These are phyloP conservation scores for Bertia moriformis DNA, from an alignment of 2,329 filamentous ascomycete genomes.

Conservation along the genomic window DNA sequence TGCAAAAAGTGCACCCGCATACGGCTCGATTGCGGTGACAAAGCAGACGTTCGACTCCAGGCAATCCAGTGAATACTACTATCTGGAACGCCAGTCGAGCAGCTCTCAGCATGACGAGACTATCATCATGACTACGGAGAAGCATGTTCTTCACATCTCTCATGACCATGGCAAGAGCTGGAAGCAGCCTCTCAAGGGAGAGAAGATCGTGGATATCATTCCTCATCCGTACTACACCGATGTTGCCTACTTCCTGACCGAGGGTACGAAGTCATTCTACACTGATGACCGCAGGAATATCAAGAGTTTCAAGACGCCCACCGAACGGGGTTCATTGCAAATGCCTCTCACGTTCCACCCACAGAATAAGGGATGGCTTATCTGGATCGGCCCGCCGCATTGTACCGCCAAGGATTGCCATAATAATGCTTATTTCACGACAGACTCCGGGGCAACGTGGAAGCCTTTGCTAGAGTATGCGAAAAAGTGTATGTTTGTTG, in stretches of 20 bases:
- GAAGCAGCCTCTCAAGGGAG: slow-evolving; percentile 46
- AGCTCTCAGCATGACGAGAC: slow-evolving; percentile 59
- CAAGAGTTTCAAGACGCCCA: slow-evolving; percentile 58
- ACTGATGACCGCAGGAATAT: slow-evolving; percentile 69
- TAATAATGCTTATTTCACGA: slow-evolving; percentile 60
- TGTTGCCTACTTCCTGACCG: slow-evolving; percentile 72
- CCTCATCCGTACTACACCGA: slow-evolving; percentile 74
- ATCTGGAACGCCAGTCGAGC: slow-evolving; percentile 63
- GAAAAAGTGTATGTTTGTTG: slow-evolving; percentile 73
- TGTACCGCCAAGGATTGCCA: slow-evolving; percentile 43
- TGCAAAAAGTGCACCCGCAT: slow-evolving; percentile 27
- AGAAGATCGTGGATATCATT: slow-evolving; percentile 56
- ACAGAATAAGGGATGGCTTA: slow-evolving; percentile 72
- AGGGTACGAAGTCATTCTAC: slow-evolving; percentile 54
- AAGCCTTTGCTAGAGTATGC: slow-evolving; percentile 59
- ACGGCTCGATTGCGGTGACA: slow-evolving; percentile 16
- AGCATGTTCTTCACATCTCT: slow-evolving; percentile 51
- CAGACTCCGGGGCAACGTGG: slow-evolving; percentile 72
- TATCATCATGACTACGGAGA: slow-evolving; percentile 36
- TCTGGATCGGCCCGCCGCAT: slow-evolving; percentile 65
- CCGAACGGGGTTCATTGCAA: slow-evolving; percentile 21
- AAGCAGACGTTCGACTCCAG: slow-evolving; percentile 50
- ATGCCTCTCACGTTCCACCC: slow-evolving; percentile 68
- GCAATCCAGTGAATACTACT: slow-evolving; percentile 26
- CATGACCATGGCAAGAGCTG: slow-evolving; percentile 82